A percentile compares a stretch with the other conserved stretches of the same genome.
Evolutionary conservation across 2,329 filamentous ascomycete species (phyloP).

Genomic region (Venturia carpophila): DNA sequence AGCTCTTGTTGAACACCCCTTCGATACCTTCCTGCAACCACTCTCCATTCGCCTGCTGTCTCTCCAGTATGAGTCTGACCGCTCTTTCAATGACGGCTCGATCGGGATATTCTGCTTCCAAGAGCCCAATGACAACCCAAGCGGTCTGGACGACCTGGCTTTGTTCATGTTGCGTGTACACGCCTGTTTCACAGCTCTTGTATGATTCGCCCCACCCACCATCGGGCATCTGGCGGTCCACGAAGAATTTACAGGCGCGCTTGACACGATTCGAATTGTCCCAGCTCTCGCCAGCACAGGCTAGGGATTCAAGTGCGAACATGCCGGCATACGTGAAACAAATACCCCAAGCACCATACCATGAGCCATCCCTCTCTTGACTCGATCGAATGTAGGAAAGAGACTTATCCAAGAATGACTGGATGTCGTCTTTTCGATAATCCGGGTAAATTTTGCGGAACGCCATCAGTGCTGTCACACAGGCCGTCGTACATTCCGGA

Average conservation of each 20-base stretch:
- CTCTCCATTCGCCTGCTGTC: conserved; percentile 83
- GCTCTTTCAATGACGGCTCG: conserved; percentile 63
- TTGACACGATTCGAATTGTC: conserved; percentile 61
- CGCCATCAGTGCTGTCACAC: conserved; percentile 75
- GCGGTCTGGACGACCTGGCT: conserved; percentile 92
- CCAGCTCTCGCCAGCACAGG: conserved; percentile 74
- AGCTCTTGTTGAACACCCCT: conserved; percentile 97
- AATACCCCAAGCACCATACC: conserved; percentile 97
- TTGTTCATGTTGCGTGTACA: conserved; percentile 67
- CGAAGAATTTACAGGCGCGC: conserved; percentile 75
- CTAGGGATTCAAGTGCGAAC: conserved; percentile 87
- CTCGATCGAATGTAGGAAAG: conserved; percentile 74
- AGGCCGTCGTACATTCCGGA: conserved; percentile 92
- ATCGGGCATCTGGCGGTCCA: conserved; percentile 76
- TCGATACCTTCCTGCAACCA: conserved; percentile 96
- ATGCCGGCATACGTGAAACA: conserved; percentile 96
- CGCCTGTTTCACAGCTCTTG: conserved; percentile 67
- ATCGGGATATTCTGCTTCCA: conserved; percentile 77
- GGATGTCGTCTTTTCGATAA: conserved; percentile 71
- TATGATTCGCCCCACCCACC: conserved; percentile 98
- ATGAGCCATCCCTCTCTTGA: conserved; percentile 77
- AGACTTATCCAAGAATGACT: conserved; percentile 61
- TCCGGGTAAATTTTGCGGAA: conserved; percentile 76
- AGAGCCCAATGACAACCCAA: conserved; percentile 75
- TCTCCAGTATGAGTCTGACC: conserved; percentile 70